Base-by-base conservation (phyloP, 1,284 basidiomycete species). In the Chalciporus sp. region DNA sequence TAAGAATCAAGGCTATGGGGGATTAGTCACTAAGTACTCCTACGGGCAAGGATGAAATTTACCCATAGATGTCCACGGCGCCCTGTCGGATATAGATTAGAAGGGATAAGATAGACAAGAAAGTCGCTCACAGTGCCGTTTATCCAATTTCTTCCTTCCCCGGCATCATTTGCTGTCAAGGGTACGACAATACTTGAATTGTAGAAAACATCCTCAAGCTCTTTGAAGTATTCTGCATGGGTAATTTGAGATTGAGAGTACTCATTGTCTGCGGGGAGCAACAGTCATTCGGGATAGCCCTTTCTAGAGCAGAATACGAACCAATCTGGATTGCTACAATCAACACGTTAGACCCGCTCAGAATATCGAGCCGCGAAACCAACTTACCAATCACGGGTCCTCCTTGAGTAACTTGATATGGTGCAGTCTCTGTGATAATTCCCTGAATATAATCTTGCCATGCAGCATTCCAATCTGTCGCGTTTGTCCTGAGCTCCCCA, bases 401-500 rank as follows among this genome's bases (percentile, higher is more conserved):
- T 26, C 86, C 88, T 52, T 77, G 69, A 16, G 76, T 79, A 28
- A 93, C 81, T 66, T 93, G 90, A 59, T 89, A 83, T 0, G 81
- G 80, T 1, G 71, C 76, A 0, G 86, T 83, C 47, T 80, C 78
- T 0, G 79, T 63, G 54, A 87, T 84, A 55, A 93, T 80, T 0
- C 77, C 84, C 78, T 82, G 72, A 12, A 92, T 80, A 62, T 92
- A 94, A 10, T 79, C 81, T 58, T 81, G 76, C 88, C 90, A 94
- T 0, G 88, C 81, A 7, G 74, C 78, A 31, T 74, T 76, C 76
- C 82, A 93, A 58, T 87, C 87, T 0, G 82, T 47, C 79, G 72
- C 40, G 87, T 80, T 54, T 70, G 85, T 90, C 8, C 91, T 79
- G 19, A 92, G 74, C 41, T 74, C 74, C 2, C 86, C 86, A 4